These are phyloP conservation scores for Panicum miliaceum DNA, from an alignment of 176 grass and related monocot species.

Conservation along the genomic window DNA sequence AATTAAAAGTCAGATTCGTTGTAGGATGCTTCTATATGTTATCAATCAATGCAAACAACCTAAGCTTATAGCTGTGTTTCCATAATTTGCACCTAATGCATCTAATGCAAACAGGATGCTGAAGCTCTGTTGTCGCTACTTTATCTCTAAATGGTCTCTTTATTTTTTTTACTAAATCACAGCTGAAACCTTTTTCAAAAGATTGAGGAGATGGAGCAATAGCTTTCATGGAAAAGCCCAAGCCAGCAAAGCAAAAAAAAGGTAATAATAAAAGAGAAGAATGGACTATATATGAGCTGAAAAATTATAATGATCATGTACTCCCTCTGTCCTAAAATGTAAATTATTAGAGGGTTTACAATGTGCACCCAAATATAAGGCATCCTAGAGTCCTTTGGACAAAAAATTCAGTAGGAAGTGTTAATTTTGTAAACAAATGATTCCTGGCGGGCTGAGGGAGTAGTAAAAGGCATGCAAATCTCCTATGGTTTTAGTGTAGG, in stretches of 20 bases:
- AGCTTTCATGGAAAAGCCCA: not conserved
- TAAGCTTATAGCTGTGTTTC: too few relatives aligned
- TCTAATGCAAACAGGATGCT: not conserved
- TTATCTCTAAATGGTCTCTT: not conserved
- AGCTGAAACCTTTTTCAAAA: not conserved
- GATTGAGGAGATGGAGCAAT: not conserved
- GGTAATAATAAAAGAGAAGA: not conserved
- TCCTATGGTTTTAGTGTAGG: too few relatives aligned
- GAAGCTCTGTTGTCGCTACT: not conserved
- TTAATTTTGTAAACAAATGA: too few relatives aligned
- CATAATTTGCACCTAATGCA: not conserved
- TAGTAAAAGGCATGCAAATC: too few relatives aligned
- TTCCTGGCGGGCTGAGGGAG: too few relatives aligned
- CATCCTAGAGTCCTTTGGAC: too few relatives aligned
- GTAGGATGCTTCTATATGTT: not conserved
- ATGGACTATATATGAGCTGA: slow-evolving; percentile 1
- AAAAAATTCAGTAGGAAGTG: too few relatives aligned
- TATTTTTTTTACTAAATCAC: not conserved
- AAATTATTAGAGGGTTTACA: too few relatives aligned
- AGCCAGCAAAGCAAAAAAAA: not conserved
- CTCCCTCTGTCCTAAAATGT: too few relatives aligned
- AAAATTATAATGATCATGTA: slow-evolving; percentile 1
- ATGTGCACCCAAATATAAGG: too few relatives aligned
- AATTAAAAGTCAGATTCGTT: not conserved
- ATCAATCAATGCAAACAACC: not conserved